Base-by-base conservation (phyloP, 2,329 filamentous ascomycete species). In the Fusarium sublunatum region DNA sequence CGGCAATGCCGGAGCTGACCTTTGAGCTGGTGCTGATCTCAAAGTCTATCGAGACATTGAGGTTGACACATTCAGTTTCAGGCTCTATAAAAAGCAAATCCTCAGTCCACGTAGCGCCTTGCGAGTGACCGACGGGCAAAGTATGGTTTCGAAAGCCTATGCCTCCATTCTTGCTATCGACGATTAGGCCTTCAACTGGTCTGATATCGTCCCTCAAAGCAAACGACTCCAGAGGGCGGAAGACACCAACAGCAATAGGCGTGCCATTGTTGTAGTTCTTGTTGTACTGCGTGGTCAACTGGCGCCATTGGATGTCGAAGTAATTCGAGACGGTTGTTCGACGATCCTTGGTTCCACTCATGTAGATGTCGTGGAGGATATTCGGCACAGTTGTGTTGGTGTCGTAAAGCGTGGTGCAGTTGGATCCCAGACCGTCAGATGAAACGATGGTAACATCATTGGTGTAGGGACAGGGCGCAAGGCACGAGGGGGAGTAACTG, bases 31-130 rank as follows among this genome's bases (percentile, higher is more conserved):
- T 58, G 22, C 42, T 64, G 9, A 78, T 72, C 9, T 57, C 62
- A 50, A 78, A 81, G 29, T 81, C 78, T 5, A 83, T 47, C 0
- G 79, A 80, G 3, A 78, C 57, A 53, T 81, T 81, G 2, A 73
- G 77, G 46, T 79, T 70, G 6, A 82, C 77, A 54, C 81, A 83
- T 6, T 70, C 65, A 1, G 78, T 77, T 24, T 79, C 75, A 0
- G 81, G 81, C 57, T 81, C 76, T 10, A 83, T 59, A 60, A 81
- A 83, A 0, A 83, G 74, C 6, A 83, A 42, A 50, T 83, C 80
- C 53, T 84, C 81, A 0, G 71, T 70, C 81, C 81, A 83, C 2
- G 66, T 71, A 7, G 72, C 77, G 0, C 80, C 81, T 36, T 72
- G 73, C 2, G 57, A 26, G 2, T 74, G 58, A 1, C 65, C 67